These are phyloP conservation scores for Hagleromyces aurorensis DNA, from an alignment of 805 yeast species.

Conservation along the genomic window DNA sequence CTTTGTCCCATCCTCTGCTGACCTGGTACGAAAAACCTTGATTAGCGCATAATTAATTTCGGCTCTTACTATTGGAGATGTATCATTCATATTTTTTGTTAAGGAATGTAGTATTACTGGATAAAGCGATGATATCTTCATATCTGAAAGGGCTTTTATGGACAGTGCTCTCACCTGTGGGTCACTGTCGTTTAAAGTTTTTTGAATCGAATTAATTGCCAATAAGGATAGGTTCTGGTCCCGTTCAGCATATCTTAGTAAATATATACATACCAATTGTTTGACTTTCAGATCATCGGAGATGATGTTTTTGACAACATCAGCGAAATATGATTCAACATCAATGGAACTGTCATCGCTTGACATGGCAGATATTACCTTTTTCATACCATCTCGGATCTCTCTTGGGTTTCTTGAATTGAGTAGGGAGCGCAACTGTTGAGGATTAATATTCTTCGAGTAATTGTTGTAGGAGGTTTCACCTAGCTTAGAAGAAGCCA, in stretches of 20 bases:
- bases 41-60: conserved; percentile 72
- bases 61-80: conserved; percentile 68
- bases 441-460: conserved; percentile 42
- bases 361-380: conserved; percentile 40
- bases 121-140: conserved; percentile 69
- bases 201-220: conserved; percentile 87
- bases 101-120: conserved; percentile 73
- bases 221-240: conserved; percentile 88
- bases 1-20: conserved; percentile 36
- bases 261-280: conserved; percentile 67
- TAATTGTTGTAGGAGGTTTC: conserved; percentile 47
- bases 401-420: conserved; percentile 65
- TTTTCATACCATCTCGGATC: conserved; percentile 49
- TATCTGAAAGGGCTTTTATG: conserved; percentile 73
- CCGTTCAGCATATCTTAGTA: conserved; percentile 67
- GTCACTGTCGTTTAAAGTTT: conserved; percentile 60
- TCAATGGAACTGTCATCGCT: conserved; percentile 32
- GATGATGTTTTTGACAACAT: conserved; percentile 81
- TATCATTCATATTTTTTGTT: conserved; percentile 59
- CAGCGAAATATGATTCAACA: conserved; percentile 58
- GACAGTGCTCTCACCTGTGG: conserved; percentile 66
- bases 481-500: conserved; percentile 59
- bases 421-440: conserved; percentile 57
- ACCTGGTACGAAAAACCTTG: conserved; percentile 40
- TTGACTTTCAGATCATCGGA: conserved; percentile 57